A percentile compares a stretch with the other conserved stretches of the same genome.
Conservation (phyloP, 345 rosid species). For the Linum trigynum region DNA sequence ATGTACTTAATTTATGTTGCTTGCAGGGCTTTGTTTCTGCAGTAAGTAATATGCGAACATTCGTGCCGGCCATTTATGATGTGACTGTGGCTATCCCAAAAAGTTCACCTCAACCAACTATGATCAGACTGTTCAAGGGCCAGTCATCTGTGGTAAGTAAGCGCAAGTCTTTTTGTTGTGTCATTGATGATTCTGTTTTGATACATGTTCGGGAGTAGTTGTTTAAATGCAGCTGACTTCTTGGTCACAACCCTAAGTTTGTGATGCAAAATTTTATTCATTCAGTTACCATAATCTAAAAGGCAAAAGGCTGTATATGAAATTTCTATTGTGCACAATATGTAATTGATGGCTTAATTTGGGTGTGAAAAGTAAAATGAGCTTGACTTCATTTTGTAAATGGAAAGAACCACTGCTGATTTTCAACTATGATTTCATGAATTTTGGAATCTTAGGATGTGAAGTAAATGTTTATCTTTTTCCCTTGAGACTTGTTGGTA, state of each 20-base stretch:
- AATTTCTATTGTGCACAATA: too few relatives aligned
- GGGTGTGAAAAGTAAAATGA: not conserved
- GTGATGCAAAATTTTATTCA: too few relatives aligned
- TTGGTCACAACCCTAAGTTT: not conserved
- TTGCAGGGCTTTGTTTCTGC: conserved; percentile 9
- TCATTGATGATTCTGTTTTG: not conserved
- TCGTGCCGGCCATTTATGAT: conserved; percentile 10
- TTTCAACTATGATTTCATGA: too few relatives aligned
- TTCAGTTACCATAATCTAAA: too few relatives aligned
- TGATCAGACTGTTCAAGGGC: conserved; percentile 7
- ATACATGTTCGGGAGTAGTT: not conserved
- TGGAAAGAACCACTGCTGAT: too few relatives aligned
- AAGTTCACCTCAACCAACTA: conserved; percentile 9
- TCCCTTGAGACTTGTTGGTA: not conserved
- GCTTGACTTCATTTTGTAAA: too few relatives aligned
- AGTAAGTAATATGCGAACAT: conserved; percentile 10
- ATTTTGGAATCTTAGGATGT: too few relatives aligned
- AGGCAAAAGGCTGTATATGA: too few relatives aligned
- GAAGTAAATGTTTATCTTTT: too few relatives aligned
- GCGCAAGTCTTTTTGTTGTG: not conserved
- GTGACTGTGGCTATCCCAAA: conserved; percentile 5
- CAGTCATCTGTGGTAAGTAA: conserved; percentile 7
- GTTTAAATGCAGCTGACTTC: not conserved
- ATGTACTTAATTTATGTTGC: not conserved
- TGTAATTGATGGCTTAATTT: not conserved